These are phyloP conservation scores for Paecilomyces fulvus DNA, from an alignment of 2,329 filamentous ascomycete species.

Conservation along the genomic window DNA sequence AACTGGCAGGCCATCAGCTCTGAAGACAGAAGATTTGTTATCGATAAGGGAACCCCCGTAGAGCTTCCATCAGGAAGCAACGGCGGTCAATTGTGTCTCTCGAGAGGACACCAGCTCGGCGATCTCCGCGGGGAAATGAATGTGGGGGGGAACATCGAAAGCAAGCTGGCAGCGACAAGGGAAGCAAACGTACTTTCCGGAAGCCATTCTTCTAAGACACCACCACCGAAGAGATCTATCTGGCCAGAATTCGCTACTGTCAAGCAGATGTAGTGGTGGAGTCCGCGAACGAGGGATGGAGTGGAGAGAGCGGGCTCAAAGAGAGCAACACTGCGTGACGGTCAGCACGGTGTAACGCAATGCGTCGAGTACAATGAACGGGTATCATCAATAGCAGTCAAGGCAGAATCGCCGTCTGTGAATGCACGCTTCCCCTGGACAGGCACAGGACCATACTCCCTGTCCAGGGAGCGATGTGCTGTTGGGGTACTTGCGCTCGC, in stretches of 20 bases:
- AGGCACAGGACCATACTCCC: not conserved
- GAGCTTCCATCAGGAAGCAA: not conserved
- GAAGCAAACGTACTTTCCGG: not conserved
- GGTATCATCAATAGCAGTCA: not conserved
- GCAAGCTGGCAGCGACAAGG: not conserved
- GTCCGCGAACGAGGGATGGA: not conserved
- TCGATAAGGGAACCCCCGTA: not conserved
- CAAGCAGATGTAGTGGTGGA: not conserved
- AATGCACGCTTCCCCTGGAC: not conserved
- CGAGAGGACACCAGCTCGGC: not conserved
- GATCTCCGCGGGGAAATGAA: not conserved
- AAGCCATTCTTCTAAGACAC: not conserved
- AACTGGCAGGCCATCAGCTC: constrained; percentile 29
- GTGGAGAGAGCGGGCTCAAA: not conserved
- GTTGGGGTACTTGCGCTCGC: not conserved
- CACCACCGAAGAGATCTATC: not conserved
- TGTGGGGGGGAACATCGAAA: not conserved
- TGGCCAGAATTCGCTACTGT: not conserved
- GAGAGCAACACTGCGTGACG: not conserved
- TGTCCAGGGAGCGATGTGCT: not conserved
- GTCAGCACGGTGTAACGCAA: not conserved
- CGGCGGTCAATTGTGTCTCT: not conserved
- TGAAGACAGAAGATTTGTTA: not conserved
- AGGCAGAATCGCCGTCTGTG: not conserved
- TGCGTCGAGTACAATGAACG: not conserved